Evolutionary conservation across 2,329 filamentous ascomycete genomes (phyloP), one percentile per base, ranked within the genome.

Genomic region (Clarireedia homoeocarpa): DNA sequence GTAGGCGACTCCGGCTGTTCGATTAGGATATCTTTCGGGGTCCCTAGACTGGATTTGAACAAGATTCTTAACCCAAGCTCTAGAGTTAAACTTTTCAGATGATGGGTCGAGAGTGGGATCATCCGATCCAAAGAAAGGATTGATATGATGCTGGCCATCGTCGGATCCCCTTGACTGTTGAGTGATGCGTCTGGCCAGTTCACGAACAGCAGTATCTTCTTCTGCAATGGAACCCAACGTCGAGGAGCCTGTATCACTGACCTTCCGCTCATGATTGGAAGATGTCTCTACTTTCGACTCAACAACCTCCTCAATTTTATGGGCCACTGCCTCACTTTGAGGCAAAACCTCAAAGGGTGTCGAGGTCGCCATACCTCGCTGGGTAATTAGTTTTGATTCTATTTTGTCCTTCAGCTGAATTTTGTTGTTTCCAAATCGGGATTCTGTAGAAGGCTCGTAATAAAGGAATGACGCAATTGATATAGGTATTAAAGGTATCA

Each of bases 1-100:
- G 20, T 59, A 59, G 17, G 58, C 51, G 17, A 59, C 6, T 30
- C 58, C 58, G 30, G 58, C 55, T 17, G 58, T 59, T 42, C 58
- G 49, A 20, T 40, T 49, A 10, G 58, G 56, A 47, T 59, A 59
- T 49, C 83, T 56, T 79, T 77, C 59, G 71, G 74, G 34, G 75
- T 73, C 47, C 76, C 73, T 58, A 81, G 70, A 58, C 75, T 69
- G 62, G 24, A 67, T 62, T 6, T 58, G 74, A 34, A 83, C 77
- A 9, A 86, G 68, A 36, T 80, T 74, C 71, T 79, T 83, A 57
- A 80, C 79, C 84, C 84, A 87, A 45, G 75, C 73, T 48, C 75
- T 75, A 30, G 72, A 74, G 55, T 73, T 78, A 68, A 84, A 84
- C 56, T 78, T 75, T 24, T 71, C 67, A 4, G 77, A 81, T 51